Percentiles rank a stretch among this genome's conserved stretches.
Conservation (phyloP, 805 yeast genomes). For the Kurtzmaniella fragi region DNA sequence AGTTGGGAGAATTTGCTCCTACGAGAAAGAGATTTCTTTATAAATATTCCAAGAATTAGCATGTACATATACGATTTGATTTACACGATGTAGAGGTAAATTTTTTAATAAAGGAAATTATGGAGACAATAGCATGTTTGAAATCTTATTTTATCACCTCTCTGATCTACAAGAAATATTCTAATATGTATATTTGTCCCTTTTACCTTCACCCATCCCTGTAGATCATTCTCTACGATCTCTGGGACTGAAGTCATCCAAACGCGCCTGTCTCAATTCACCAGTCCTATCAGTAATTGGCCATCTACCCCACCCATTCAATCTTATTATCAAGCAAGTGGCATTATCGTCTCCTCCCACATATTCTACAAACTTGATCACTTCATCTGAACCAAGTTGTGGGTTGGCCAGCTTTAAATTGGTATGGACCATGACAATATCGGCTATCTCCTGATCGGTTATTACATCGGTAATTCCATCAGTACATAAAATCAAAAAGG, state of each 20-base stretch:
- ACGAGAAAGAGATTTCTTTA: slow-evolving; percentile 86
- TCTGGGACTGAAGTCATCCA: slow-evolving; percentile 41
- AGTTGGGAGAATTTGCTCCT: slow-evolving; percentile 92
- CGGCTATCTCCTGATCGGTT: slow-evolving; percentile 89
- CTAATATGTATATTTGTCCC: slow-evolving; percentile 5
- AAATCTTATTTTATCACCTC: too few relatives aligned
- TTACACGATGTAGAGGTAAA: neutral
- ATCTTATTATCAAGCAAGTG: slow-evolving; percentile 76
- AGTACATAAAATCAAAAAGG: slow-evolving; percentile 73
- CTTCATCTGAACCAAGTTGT: slow-evolving; percentile 79
- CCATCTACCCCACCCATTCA: slow-evolving; percentile 95
- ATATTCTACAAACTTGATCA: slow-evolving; percentile 75
- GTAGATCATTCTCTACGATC: slow-evolving; percentile 12
- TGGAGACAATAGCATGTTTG: too few relatives aligned
- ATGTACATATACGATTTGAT: neutral
- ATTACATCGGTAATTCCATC: slow-evolving; percentile 85
- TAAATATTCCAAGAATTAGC: slow-evolving; percentile 67
- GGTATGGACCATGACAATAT: slow-evolving; percentile 67
- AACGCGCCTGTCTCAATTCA: slow-evolving; percentile 64
- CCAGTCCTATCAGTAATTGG: slow-evolving; percentile 82
- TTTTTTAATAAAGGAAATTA: too few relatives aligned
- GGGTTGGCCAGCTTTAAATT: slow-evolving; percentile 81
- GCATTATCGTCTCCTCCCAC: slow-evolving; percentile 95
- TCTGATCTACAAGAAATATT: too few relatives aligned
- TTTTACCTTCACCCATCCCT: slow-evolving; percentile 6